Evolutionary conservation across 768 basidiomycete genomes (phyloP).

Genomic region (Leccinellum albellum): DNA sequence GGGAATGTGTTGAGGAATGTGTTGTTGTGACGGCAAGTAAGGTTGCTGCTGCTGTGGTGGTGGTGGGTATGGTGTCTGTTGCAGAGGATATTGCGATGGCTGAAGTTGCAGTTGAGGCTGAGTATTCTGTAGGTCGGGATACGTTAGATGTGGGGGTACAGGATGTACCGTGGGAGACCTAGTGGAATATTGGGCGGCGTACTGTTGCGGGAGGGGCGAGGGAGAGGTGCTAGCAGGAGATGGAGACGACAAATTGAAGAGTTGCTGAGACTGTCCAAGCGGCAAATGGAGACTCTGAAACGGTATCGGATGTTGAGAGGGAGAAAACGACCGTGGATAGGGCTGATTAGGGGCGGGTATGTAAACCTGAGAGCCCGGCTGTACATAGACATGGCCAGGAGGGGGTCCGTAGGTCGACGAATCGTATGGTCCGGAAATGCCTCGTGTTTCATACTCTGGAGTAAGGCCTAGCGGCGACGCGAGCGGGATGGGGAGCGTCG

Average conservation of each 20-base stretch:
- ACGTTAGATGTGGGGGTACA: slow-evolving; percentile 9
- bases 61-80: slow-evolving; percentile 7
- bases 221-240: neutral
- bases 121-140: slow-evolving; percentile 4
- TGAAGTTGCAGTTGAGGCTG: slow-evolving; percentile 12
- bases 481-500: slow-evolving; percentile 7
- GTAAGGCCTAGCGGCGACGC: neutral
- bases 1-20: slow-evolving; percentile 12
- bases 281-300: slow-evolving; percentile 8
- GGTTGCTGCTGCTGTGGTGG: slow-evolving; percentile 17
- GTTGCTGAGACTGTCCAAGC: slow-evolving; percentile 14
- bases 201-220: slow-evolving; percentile 11
- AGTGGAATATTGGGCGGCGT: slow-evolving; percentile 10
- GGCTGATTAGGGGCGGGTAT: neutral
- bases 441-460: neutral
- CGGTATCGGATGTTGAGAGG: slow-evolving; percentile 6
- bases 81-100: neutral
- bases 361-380: slow-evolving; percentile 11
- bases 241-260: neutral
- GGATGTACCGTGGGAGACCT: slow-evolving; percentile 9
- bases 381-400: slow-evolving; percentile 8
- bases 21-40: slow-evolving; percentile 8
- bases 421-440: neutral
- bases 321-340: slow-evolving; percentile 4
- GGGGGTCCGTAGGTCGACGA: slow-evolving; percentile 3